Percentiles rank a stretch among this genome's conserved stretches.
These are phyloP conservation scores for Sclerotinia subarctica DNA, from an alignment of 2,329 filamentous ascomycete species.

Conservation along the genomic window DNA sequence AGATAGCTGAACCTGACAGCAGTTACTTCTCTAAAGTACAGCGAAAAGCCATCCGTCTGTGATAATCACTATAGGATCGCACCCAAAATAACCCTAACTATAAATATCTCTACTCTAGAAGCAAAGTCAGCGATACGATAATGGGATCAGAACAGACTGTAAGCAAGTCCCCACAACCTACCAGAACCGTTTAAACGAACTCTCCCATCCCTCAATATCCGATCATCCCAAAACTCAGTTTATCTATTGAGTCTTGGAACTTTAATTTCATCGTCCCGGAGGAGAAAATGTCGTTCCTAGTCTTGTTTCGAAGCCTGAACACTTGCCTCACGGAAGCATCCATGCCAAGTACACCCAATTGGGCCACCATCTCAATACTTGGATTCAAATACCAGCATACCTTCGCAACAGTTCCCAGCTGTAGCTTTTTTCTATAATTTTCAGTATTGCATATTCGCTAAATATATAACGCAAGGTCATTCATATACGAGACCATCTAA, in stretches of 20 bases:
- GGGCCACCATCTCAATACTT: too few species aligned
- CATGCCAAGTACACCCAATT: not conserved
- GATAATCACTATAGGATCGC: too few species aligned
- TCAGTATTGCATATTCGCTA: not conserved
- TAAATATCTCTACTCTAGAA: not conserved
- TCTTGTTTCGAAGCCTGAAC: not conserved
- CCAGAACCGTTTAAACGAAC: not conserved
- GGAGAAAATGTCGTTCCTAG: not conserved
- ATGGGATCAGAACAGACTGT: not conserved
- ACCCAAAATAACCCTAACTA: too few species aligned
- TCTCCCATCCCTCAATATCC: not conserved
- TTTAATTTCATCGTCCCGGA: not conserved
- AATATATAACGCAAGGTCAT: not conserved
- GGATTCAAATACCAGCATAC: not conserved
- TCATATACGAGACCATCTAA: too few species aligned
- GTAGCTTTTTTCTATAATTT: not conserved
- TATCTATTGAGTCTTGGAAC: not conserved
- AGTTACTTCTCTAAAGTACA: too few species aligned
- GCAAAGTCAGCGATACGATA: not conserved
- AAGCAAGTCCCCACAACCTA: not conserved
- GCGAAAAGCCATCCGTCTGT: too few species aligned
- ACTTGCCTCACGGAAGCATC: not conserved
- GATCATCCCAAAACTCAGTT: not conserved
- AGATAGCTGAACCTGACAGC: too few species aligned
- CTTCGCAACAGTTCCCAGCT: not conserved